A percentile compares a stretch with the other conserved stretches of the same genome.
Conservation (phyloP, 345 rosid genomes). For the Ricinus communis region DNA sequence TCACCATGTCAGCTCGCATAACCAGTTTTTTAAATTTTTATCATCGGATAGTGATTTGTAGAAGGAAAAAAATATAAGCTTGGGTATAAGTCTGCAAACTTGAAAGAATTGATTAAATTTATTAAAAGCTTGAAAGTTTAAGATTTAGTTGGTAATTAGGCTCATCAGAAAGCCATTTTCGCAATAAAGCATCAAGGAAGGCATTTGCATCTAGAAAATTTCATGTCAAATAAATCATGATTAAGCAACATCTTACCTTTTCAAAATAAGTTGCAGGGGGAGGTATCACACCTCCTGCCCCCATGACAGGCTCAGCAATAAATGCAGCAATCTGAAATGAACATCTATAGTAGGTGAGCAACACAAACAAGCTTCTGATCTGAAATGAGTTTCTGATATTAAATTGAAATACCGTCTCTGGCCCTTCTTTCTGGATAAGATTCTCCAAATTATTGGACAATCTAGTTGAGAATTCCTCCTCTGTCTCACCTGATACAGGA, state of each 20-base stretch:
- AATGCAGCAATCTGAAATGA: constrained; percentile 82
- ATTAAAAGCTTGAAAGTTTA: too few species aligned
- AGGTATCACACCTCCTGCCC: constrained; percentile 96
- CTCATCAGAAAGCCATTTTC: neutral
- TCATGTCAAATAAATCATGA: neutral
- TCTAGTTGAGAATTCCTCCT: constrained; percentile 90
- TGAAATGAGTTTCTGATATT: constrained; percentile 7
- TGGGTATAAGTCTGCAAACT: too few species aligned
- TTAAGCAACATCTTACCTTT: constrained; percentile 47
- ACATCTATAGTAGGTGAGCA: constrained; percentile 19
- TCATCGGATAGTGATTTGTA: too few species aligned
- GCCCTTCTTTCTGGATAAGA: constrained; percentile 93
- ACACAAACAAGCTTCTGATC: constrained; percentile 5
- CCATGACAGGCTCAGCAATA: constrained; percentile 97
- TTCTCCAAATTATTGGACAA: constrained; percentile 83
- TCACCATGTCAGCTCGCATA: too few species aligned
- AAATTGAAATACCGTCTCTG: constrained; percentile 70
- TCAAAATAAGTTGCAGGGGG: constrained; percentile 96
- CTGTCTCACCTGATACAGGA: constrained; percentile 72
- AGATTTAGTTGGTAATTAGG: too few species aligned
- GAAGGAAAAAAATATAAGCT: too few species aligned
- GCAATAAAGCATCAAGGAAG: neutral
- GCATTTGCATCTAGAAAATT: neutral
- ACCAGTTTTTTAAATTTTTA: too few species aligned
- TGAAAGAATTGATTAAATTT: too few species aligned